A percentile compares a stretch with the other conserved stretches of the same genome.
These are phyloP conservation scores for Fusarium acutatum DNA, from an alignment of 2,329 filamentous ascomycete species.

Conservation along the genomic window DNA sequence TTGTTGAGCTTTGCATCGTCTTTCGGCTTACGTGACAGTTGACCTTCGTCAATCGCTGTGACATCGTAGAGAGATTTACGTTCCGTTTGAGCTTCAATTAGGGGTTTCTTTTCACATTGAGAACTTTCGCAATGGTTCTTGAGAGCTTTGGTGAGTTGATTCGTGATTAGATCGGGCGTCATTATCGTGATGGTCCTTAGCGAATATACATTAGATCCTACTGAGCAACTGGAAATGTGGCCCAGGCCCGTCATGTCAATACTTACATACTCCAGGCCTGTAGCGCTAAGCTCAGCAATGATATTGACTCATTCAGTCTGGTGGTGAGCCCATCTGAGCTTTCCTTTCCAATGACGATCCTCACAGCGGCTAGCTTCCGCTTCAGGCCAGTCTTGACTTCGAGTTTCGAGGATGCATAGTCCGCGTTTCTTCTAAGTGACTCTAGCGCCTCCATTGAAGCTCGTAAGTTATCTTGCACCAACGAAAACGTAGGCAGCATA, in stretches of 20 bases:
- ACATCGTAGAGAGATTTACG: fast-evolving
- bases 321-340: slow-evolving; percentile 21
- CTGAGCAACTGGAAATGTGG: too few relatives aligned
- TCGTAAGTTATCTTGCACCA: neutral
- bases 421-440: slow-evolving; percentile 23
- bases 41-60: neutral
- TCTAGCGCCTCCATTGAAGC: slow-evolving; percentile 17
- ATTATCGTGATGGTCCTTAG: slow-evolving; percentile 26
- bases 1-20: neutral
- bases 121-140: neutral
- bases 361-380: slow-evolving; percentile 30
- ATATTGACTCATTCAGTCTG: slow-evolving; percentile 21
- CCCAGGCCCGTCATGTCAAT: neutral
- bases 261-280: slow-evolving; percentile 34
- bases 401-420: slow-evolving; percentile 20
- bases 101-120: neutral
- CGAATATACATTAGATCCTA: neutral
- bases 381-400: slow-evolving; percentile 14
- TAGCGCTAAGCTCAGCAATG: slow-evolving; percentile 24
- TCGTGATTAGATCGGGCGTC: slow-evolving; percentile 23
- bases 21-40: neutral
- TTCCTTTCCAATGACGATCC: slow-evolving; percentile 31
- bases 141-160: slow-evolving; percentile 4
- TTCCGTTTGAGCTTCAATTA: neutral
- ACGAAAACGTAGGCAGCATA: neutral